phyloP scores from a whole-genome alignment of 2,329 filamentous ascomycete genomes.

The Colletotrichum camelliae region DNA sequence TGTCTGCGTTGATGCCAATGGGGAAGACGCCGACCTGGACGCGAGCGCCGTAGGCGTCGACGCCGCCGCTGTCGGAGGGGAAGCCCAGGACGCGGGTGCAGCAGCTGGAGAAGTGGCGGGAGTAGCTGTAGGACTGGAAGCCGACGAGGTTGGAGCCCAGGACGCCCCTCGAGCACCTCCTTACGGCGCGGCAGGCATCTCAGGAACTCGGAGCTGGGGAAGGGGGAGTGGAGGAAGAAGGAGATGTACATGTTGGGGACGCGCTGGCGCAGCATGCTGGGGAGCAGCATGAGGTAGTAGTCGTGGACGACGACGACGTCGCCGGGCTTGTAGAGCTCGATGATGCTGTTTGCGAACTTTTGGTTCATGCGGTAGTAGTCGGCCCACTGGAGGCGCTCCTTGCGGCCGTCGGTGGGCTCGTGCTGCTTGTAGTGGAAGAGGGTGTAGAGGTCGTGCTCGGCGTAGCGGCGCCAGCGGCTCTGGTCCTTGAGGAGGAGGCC shows the following conservation, averaged over 20 bases:
- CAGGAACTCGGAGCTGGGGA: slow-evolving; percentile 95
- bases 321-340: slow-evolving; percentile 88
- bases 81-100: slow-evolving; percentile 92
- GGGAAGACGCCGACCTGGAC: slow-evolving; percentile 94
- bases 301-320: slow-evolving; percentile 94
- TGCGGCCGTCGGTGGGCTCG: slow-evolving; percentile 83
- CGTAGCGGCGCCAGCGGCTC: slow-evolving; percentile 85
- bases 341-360: slow-evolving; percentile 87
- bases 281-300: slow-evolving; percentile 90
- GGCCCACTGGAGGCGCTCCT: slow-evolving; percentile 83
- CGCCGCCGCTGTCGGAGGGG: slow-evolving; percentile 81
- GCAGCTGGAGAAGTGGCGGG: slow-evolving; percentile 91
- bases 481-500: slow-evolving; percentile 83
- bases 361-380: slow-evolving; percentile 95
- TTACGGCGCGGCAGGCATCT: slow-evolving; percentile 87
- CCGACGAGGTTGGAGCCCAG: slow-evolving; percentile 92
- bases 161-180: slow-evolving; percentile 88
- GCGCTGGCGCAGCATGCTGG: slow-evolving; percentile 85
- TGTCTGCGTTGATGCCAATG: slow-evolving; percentile 89
- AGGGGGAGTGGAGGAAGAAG: slow-evolving; percentile 93
- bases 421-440: slow-evolving; percentile 97
- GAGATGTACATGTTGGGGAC: slow-evolving; percentile 90
- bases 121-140: slow-evolving; percentile 96
- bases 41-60: slow-evolving; percentile 87
- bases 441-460: slow-evolving; percentile 89